phyloP scores from a whole-genome alignment of 1,284 basidiomycete species.

The Fomes fomentarius region DNA sequence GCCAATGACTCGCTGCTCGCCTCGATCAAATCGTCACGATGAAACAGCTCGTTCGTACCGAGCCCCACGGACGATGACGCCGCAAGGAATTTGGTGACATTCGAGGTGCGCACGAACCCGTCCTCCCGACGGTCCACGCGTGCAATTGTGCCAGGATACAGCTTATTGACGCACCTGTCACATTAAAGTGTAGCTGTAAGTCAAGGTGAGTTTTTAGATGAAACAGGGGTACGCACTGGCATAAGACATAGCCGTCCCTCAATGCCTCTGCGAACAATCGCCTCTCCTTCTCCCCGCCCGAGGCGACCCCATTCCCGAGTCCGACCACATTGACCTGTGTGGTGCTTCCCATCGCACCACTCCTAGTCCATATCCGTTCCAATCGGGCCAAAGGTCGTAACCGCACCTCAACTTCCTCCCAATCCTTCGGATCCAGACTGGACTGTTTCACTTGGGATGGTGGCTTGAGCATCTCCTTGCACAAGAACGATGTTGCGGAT shows the following conservation, averaged over 20 bases:
- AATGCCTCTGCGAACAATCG: conserved; percentile 74
- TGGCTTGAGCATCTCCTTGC: conserved; percentile 64
- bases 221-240: conserved; percentile 66
- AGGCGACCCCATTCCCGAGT: conserved; percentile 44
- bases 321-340: conserved; percentile 44
- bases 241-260: conserved; percentile 83
- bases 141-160: conserved; percentile 61
- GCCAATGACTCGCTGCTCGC: conserved; percentile 59
- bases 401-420: conserved; percentile 75
- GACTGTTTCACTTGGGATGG: conserved; percentile 53
- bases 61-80: conserved; percentile 69
- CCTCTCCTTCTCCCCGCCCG: conserved; percentile 69
- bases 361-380: conserved; percentile 74
- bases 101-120: conserved; percentile 62
- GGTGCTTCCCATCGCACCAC: conserved; percentile 46
- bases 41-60: conserved; percentile 64
- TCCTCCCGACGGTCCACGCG: conserved; percentile 72
- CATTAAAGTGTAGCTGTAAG: conserved; percentile 8
- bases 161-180: conserved; percentile 74
- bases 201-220: conserved; percentile 9
- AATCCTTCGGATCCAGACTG: conserved; percentile 53
- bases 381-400: conserved; percentile 61
- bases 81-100: conserved; percentile 75
- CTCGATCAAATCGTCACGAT: conserved; percentile 69
- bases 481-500: conserved; percentile 59